phyloP scores from a whole-genome alignment of 371 early-diverging fungal species.

The Dinochytrium kinnereticum region DNA sequence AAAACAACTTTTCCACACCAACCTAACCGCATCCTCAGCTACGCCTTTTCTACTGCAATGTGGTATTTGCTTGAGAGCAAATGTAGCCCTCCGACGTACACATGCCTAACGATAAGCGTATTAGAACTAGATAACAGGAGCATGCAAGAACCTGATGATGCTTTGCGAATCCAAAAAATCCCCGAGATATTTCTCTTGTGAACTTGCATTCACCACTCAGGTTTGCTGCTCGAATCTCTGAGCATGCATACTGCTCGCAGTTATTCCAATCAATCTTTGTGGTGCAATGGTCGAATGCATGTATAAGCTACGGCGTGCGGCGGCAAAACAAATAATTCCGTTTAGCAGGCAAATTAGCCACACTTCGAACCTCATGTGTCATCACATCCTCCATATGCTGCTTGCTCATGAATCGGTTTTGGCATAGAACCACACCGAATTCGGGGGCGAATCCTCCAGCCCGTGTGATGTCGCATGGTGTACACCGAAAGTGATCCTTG shows the following conservation, averaged over 20 bases:
- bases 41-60: conserved; percentile 72
- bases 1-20: conserved; percentile 91
- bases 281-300: conserved; percentile 88
- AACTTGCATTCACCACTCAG: conserved; percentile 92
- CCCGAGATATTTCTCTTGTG: conserved; percentile 81
- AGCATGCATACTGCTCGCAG: conserved; percentile 89
- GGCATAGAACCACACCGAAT: conserved; percentile 82
- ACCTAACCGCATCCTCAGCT: conserved; percentile 86
- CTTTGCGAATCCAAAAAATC: conserved; percentile 76
- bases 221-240: conserved; percentile 91
- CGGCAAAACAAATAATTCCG: too few species aligned
- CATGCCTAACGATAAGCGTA: conserved; percentile 58
- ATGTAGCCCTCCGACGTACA: conserved; percentile 85
- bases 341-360: too few species aligned
- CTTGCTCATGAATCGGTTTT: conserved; percentile 75
- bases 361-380: conserved; percentile 70
- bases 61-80: conserved; percentile 79
- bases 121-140: not conserved
- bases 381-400: conserved; percentile 85
- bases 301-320: too few species aligned
- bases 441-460: conserved; percentile 85
- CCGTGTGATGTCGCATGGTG: conserved; percentile 77
- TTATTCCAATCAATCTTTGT: conserved; percentile 85
- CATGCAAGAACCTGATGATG: conserved; percentile 75
- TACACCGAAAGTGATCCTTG: conserved; percentile 71